Conservation (phyloP, 2,329 filamentous ascomycete species). For the Cadophora malorum region DNA sequence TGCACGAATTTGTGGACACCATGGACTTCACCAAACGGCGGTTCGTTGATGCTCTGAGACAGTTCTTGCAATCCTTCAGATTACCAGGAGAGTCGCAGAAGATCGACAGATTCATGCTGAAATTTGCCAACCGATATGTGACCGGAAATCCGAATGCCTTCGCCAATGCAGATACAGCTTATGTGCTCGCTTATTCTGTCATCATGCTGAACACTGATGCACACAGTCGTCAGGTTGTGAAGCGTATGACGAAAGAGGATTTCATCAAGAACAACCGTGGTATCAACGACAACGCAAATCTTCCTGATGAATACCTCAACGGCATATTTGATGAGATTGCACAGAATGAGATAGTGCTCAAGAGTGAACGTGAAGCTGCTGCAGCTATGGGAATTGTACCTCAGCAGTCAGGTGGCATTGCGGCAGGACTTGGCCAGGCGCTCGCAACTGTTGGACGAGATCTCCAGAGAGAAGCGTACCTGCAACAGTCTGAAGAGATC, state of each 20-base stretch:
- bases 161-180: constrained; percentile 97
- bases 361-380: constrained; percentile 88
- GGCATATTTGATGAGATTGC: constrained; percentile 93
- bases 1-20: constrained; percentile 95
- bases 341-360: constrained; percentile 90
- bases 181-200: constrained; percentile 94
- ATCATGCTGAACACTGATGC: constrained; percentile 96
- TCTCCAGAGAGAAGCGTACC: constrained; percentile 88
- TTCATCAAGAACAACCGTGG: constrained; percentile 99
- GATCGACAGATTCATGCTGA: constrained; percentile 99
- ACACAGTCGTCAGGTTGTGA: constrained; percentile 84
- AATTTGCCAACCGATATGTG: constrained; percentile 96
- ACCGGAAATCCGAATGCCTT: constrained; percentile 96
- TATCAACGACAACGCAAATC: constrained; percentile 94
- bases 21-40: constrained; percentile 94
- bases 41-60: constrained; percentile 89
- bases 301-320: constrained; percentile 90
- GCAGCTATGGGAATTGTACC: constrained; percentile 74
- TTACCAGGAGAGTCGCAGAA: constrained; percentile 97
- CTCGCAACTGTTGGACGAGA: constrained; percentile 92
- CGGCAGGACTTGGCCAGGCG: constrained; percentile 84
- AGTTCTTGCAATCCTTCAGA: constrained; percentile 93
- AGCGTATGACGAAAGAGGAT: constrained; percentile 92
- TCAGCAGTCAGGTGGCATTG: constrained; percentile 70
- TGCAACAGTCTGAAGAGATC: constrained; percentile 96